Base-by-base conservation (phyloP, 768 basidiomycete species). In the Harrya chromipes region DNA sequence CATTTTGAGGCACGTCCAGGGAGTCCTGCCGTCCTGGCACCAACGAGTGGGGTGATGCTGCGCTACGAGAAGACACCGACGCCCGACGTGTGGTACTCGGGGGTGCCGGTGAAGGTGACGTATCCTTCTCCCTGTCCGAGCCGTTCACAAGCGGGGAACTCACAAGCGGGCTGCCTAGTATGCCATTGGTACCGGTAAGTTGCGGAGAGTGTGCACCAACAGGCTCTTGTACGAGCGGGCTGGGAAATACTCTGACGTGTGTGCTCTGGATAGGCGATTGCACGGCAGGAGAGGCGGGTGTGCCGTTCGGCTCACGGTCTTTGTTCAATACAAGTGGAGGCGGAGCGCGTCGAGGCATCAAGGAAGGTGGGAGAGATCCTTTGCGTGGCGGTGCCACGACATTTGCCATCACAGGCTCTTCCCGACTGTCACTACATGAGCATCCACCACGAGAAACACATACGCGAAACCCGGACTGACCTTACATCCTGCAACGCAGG, bases 221-320 rank as follows among this genome's bases (percentile, higher is more conserved):
- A 39, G 55, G 47, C 1, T 61, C 64, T 36, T 67, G 69, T 0
- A 67, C 54, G 14, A 76, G 58, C 0, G 75, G 74, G 38, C 73
- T 75, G 1, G 67, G 63, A 11, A 73, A 71, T 2, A 71, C 58
- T 26, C 67, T 72, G 16, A 45, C 2, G 3, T 24, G 57, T 11
- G 27, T 20, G 40, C 67, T 34, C 26, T 60, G 6, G 75, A 74
- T 7, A 73, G 72, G 27, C 70, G 81, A 34, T 74, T 75, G 21
- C 70, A 46, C 16, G 10, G 40, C 20, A 10, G 52, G 49, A 21
- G 60, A 56, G 4, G 31, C 26, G 1, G 54, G 44, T 20, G n/a
- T n/a, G n/a, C n/a, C n/a, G n/a, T n/a, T n/a, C n/a, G n/a, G n/a
- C n/a, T n/a, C n/a, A n/a, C 36, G 54, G 21, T 40, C 55, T 24